Percentiles rank a stretch among this genome's conserved stretches.
These are phyloP conservation scores for Botrytis paeoniae DNA, from an alignment of 2,329 filamentous ascomycete species.

Conservation along the genomic window DNA sequence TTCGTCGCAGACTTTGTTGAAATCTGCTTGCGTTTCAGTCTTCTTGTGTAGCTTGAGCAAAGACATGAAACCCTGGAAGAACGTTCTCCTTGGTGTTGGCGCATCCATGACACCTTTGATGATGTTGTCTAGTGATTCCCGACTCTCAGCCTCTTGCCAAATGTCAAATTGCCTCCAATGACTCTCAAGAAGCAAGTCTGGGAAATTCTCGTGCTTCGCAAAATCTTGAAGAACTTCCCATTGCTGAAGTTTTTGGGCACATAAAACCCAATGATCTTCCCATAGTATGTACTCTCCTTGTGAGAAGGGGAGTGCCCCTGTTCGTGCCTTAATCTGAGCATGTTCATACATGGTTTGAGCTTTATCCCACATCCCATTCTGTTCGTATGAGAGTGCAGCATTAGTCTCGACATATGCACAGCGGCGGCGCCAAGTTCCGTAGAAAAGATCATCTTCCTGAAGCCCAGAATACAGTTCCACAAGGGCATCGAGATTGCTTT, in stretches of 20 bases:
- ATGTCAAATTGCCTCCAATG: conserved; percentile 95
- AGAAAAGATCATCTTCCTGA: conserved; percentile 95
- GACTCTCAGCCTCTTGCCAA: conserved; percentile 82
- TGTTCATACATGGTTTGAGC: conserved; percentile 95
- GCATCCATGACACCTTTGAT: conserved; percentile 98
- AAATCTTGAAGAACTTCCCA: conserved; percentile 99
- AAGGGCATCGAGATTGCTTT: conserved; percentile 95
- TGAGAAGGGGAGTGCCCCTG: conserved; percentile 92
- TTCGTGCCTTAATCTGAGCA: conserved; percentile 94
- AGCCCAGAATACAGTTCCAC: conserved; percentile 87
- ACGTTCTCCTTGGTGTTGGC: conserved; percentile 86
- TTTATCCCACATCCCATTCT: conserved; percentile 99
- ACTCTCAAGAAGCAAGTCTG: conserved; percentile 90
- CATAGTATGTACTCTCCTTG: conserved; percentile 98
- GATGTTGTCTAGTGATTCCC: conserved; percentile 85
- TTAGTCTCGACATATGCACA: conserved; percentile 98
- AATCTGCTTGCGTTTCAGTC: conserved; percentile 74
- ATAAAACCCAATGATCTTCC: conserved; percentile 99
- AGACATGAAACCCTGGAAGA: conserved; percentile 98
- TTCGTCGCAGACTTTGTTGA: conserved; percentile 89
- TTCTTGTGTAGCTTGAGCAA: conserved; percentile 92
- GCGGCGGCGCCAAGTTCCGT: conserved; percentile 91
- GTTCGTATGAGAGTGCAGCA: conserved; percentile 93
- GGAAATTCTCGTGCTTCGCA: conserved; percentile 97
- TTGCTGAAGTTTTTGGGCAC: conserved; percentile 95